Percentiles rank a stretch among this genome's conserved stretches.
Conservation (phyloP, 2,329 filamentous ascomycete genomes). For the Stenocarpella maydis region DNA sequence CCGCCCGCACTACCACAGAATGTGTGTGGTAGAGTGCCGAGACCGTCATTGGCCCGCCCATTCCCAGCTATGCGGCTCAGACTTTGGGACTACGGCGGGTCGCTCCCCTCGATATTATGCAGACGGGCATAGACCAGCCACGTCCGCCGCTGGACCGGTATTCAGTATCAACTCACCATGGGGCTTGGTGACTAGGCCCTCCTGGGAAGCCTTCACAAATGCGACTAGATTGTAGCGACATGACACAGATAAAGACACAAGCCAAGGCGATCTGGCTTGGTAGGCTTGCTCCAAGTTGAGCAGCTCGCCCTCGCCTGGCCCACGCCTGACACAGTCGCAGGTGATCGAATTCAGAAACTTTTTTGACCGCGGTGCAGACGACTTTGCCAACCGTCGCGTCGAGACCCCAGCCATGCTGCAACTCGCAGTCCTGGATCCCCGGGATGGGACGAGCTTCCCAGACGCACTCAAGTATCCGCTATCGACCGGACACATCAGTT, state of each 20-base stretch:
- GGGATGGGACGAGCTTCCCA: background rate
- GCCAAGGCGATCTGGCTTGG: constrained; percentile 6
- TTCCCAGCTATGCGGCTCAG: constrained; percentile 25
- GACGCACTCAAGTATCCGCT: constrained; percentile 20
- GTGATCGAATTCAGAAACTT: constrained; percentile 4
- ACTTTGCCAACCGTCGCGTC: background rate
- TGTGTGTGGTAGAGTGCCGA: background rate
- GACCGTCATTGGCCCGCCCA: constrained; percentile 7
- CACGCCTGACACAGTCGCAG: background rate
- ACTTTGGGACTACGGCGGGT: constrained; percentile 22
- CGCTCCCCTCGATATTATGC: constrained; percentile 13
- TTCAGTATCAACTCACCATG: background rate
- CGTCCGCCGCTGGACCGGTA: constrained; percentile 3
- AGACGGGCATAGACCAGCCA: constrained; percentile 12
- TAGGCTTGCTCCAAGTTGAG: background rate
- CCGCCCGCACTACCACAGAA: too few species aligned
- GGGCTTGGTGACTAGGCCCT: background rate
- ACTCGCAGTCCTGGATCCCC: background rate
- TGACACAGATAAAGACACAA: constrained; percentile 4
- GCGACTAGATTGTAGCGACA: background rate
- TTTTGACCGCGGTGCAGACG: background rate
- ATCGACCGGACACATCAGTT: constrained; percentile 27
- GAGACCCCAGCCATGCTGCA: background rate
- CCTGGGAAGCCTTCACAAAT: constrained; percentile 8
- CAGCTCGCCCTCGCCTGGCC: background rate